A percentile compares a stretch with the other conserved stretches of the same genome.
phyloP scores from a whole-genome alignment of 805 yeast genomes.

The Ogataea trehaloabstinens region DNA sequence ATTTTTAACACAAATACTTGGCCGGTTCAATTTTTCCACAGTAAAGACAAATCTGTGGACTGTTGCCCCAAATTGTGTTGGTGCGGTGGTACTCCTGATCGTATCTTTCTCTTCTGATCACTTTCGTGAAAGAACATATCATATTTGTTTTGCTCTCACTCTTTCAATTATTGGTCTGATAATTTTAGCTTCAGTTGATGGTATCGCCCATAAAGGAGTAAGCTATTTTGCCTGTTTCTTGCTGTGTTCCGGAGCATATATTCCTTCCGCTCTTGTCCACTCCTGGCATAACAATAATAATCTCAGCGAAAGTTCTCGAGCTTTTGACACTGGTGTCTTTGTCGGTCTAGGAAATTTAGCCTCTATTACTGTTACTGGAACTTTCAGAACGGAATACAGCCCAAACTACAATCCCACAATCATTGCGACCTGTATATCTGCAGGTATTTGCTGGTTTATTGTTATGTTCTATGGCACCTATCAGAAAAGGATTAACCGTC shows the following conservation, averaged over 20 bases:
- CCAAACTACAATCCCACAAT: constrained; percentile 33
- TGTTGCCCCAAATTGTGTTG: constrained; percentile 19
- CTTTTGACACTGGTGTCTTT: constrained; percentile 18
- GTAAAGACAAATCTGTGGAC: constrained; percentile 20
- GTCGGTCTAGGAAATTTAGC: constrained; percentile 36
- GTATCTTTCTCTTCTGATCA: constrained; percentile 13
- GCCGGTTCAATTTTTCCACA: constrained; percentile 11
- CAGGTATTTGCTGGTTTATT: constrained; percentile 14
- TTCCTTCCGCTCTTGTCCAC: constrained; percentile 19
- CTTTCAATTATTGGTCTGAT: constrained; percentile 14
- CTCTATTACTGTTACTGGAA: constrained; percentile 33
- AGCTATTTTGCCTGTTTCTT: constrained; percentile 19
- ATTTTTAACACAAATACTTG: constrained; percentile 20
- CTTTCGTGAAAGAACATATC: constrained; percentile 15
- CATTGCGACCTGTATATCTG: constrained; percentile 16
- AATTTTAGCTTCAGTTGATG: constrained; percentile 14
- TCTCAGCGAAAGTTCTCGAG: constrained; percentile 13
- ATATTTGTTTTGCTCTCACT: constrained; percentile 12
- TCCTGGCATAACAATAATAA: constrained; percentile 21
- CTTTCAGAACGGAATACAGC: constrained; percentile 33
- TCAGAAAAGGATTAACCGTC: constrained; percentile 13
- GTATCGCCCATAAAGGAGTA: constrained; percentile 12
- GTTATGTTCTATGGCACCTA: constrained; percentile 12
- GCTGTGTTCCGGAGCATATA: constrained; percentile 17
- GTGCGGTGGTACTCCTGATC: constrained; percentile 9